Evolutionary conservation across 148 eudicot genomes (phyloP).

Genomic region (Camellia sinensis): DNA sequence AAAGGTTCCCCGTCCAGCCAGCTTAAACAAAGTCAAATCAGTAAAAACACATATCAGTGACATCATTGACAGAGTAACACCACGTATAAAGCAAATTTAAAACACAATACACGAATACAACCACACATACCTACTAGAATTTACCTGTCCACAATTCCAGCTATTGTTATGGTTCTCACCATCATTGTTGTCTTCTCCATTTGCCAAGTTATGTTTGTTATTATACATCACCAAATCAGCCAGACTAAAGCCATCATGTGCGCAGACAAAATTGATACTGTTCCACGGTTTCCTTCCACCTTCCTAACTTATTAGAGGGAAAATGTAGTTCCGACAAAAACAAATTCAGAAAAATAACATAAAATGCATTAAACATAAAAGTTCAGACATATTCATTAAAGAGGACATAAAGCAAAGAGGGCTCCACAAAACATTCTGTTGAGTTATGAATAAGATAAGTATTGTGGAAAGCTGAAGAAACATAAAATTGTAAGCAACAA

Average conservation of each 20-base stretch:
- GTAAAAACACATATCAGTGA: neutral
- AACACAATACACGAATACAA: neutral
- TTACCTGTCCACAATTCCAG: slow-evolving; percentile 99
- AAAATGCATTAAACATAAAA: neutral
- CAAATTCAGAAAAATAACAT: neutral
- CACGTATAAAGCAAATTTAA: neutral
- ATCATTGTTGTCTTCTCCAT: slow-evolving; percentile 95
- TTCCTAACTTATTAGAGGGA: slow-evolving; percentile 38
- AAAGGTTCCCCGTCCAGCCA: neutral
- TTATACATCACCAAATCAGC: slow-evolving; percentile 91
- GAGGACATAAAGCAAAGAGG: neutral
- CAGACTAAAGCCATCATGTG: slow-evolving; percentile 97
- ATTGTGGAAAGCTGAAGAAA: neutral
- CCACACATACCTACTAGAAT: neutral
- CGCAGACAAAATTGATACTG: slow-evolving; percentile 87
- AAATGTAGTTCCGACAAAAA: slow-evolving; percentile 1
- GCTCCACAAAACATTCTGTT: neutral
- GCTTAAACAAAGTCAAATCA: neutral
- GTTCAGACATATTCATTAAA: neutral
- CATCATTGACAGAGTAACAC: neutral
- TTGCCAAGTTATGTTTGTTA: slow-evolving; percentile 82
- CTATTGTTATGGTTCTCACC: slow-evolving; percentile 98
- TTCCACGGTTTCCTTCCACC: slow-evolving; percentile 99
- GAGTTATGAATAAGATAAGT: neutral
- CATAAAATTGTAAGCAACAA: neutral